A percentile compares a stretch with the other conserved stretches of the same genome.
Conservation (phyloP, 306 rosid species). For the Sophora flavescens region DNA sequence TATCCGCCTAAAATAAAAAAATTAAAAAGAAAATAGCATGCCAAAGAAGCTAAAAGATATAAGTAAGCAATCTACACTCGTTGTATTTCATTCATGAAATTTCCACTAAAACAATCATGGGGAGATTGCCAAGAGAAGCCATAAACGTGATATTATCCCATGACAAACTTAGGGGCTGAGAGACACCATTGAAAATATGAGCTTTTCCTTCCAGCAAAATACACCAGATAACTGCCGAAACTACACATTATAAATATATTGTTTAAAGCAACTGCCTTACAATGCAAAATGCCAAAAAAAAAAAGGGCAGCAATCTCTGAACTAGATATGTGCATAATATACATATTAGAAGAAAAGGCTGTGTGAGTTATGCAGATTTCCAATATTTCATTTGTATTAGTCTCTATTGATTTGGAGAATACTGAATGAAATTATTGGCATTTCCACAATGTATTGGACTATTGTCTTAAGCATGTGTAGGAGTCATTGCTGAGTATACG, state of each 20-base stretch:
- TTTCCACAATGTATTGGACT: slow-evolving; percentile 5
- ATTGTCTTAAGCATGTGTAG: slow-evolving; percentile 12
- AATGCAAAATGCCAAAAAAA: slow-evolving; percentile 4
- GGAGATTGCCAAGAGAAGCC: slow-evolving; percentile 2
- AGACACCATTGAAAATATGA: background rate
- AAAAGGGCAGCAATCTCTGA: slow-evolving; percentile 13
- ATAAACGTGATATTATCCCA: background rate
- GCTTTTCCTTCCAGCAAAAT: background rate
- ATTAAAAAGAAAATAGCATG: background rate
- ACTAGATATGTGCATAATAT: slow-evolving; percentile 17
- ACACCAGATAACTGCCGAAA: slow-evolving; percentile 5
- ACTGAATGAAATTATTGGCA: slow-evolving; percentile 26
- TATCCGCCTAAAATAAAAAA: background rate
- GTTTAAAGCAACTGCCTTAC: slow-evolving; percentile 28
- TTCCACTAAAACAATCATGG: slow-evolving; percentile 16
- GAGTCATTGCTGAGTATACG: slow-evolving; percentile 28
- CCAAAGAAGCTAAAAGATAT: background rate
- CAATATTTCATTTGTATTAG: slow-evolving; percentile 10
- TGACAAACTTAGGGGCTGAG: background rate
- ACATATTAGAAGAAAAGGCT: slow-evolving; percentile 29
- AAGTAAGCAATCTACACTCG: slow-evolving; percentile 18
- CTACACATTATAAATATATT: background rate
- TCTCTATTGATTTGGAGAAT: slow-evolving; percentile 26
- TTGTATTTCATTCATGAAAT: slow-evolving; percentile 11
- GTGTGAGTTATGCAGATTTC: slow-evolving; percentile 34